Conservation (phyloP, 352 stramenopile genomes). For the Globisporangium irregulare region DNA sequence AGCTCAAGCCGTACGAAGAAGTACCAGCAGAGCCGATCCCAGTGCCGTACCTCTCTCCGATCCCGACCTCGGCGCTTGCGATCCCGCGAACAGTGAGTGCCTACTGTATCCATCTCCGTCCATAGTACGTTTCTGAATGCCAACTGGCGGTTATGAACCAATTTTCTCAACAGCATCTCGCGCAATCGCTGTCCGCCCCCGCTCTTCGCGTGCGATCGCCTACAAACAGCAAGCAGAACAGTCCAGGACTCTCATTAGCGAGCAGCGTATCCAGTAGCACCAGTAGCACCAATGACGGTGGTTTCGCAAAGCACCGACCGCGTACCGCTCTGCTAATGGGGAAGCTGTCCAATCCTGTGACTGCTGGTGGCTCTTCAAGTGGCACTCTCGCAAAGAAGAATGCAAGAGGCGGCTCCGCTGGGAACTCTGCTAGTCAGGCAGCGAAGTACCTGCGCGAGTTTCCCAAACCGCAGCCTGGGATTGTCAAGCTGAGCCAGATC, state of each 20-base stretch:
- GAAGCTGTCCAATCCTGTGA: not conserved
- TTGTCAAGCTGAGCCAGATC: conserved; percentile 30
- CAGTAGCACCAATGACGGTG: not conserved
- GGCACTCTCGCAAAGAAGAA: not conserved
- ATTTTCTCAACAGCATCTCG: conserved; percentile 26
- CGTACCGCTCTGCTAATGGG: conserved; percentile 6
- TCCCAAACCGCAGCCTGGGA: conserved; percentile 42
- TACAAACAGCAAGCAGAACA: conserved; percentile 11
- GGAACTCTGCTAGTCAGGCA: not conserved
- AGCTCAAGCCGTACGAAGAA: conserved; percentile 32
- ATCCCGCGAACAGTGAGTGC: conserved; percentile 41
- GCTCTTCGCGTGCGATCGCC: conserved; percentile 36
- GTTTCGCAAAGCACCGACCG: not conserved
- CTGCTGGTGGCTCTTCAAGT: not conserved
- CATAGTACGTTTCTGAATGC: not conserved
- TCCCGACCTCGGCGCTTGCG: conserved; percentile 27
- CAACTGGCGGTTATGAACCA: too few relatives aligned
- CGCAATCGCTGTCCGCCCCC: conserved; percentile 33
- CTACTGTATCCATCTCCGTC: too few relatives aligned
- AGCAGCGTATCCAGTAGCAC: not conserved
- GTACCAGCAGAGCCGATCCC: conserved; percentile 37
- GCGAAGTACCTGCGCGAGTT: conserved; percentile 60
- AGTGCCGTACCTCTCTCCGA: conserved; percentile 33
- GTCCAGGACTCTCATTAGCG: not conserved
- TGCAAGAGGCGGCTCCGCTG: not conserved